phyloP scores from a whole-genome alignment of 169 alveolate species.

The Besnoitia besnoiti region DNA sequence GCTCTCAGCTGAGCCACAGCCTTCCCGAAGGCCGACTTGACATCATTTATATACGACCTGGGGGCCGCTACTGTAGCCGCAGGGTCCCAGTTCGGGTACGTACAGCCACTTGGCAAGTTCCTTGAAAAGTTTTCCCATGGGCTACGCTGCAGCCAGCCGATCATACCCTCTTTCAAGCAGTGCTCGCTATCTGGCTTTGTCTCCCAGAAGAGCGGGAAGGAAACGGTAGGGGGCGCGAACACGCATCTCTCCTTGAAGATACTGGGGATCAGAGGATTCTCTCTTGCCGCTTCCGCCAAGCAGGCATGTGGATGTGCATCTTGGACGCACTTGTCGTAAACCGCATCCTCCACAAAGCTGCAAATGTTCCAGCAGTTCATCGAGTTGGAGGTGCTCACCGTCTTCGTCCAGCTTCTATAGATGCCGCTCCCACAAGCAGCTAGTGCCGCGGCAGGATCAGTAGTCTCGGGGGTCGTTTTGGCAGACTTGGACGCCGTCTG shows the following conservation, averaged over 20 bases:
- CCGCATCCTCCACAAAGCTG: background rate
- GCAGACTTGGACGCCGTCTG: too few species aligned
- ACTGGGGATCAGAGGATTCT: background rate
- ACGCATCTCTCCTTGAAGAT: background rate
- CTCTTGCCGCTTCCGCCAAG: background rate
- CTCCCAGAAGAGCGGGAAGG: background rate
- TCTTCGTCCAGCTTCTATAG: background rate
- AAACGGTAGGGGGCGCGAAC: background rate
- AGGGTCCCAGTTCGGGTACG: background rate
- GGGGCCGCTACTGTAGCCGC: background rate
- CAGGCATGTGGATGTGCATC: background rate
- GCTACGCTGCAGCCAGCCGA: background rate
- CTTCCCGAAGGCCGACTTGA: background rate
- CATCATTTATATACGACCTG: background rate
- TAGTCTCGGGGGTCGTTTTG: too few species aligned
- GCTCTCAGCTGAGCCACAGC: background rate
- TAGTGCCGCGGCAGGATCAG: background rate
- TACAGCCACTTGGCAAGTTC: background rate
- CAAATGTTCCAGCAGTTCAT: slow-evolving; percentile 27
- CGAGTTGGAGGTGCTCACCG: background rate
- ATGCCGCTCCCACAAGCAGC: slow-evolving; percentile 24
- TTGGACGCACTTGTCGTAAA: background rate
- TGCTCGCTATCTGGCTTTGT: slow-evolving; percentile 1
- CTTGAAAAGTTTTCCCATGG: background rate
- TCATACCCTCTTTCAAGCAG: slow-evolving; percentile 1